Base-by-base conservation (phyloP, 768 basidiomycete genomes). In the Leccinum disarticulatum region DNA sequence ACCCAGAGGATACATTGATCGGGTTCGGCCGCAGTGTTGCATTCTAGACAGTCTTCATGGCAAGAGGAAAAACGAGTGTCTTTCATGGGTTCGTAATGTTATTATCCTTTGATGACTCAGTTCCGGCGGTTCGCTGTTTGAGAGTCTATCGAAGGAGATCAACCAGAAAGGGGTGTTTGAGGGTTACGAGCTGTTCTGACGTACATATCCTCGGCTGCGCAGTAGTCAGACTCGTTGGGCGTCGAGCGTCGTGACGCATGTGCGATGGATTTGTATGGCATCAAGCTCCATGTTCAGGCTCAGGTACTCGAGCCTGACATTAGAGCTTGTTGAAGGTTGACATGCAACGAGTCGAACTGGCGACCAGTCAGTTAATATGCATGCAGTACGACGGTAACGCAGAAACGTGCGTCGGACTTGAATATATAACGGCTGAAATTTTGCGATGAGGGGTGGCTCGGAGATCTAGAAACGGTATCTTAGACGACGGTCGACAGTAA, bases 301-400 rank as follows among this genome's bases (percentile, higher is more conserved):
- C n/a, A 46, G 19, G 19, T 11, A 19, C 5, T 46, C 19, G 3
- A 22, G 43, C 19, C 19, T 22, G 19, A 46, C n/a, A n/a, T 43
- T 43, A 35, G 43, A 57, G 11, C 30, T 13, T 51, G 38, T 3
- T 51, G n/a, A 55, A 52, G n/a, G 5, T 58, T 38, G 55, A 59
- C 22, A 28, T 50, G 33, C 27, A n/a, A 31, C 17, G 27, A 28
- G 6, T 58, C 43, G 43, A 19, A 19, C 38, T 58, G 25, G 31
- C 33, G 38, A 15, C n/a, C 41, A 52, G 19, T 22, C 1, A 35
- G 13, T 13, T 41, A 33, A 17, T 17, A 41, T 33, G 49, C 31
- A 47, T 51, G 33, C 43, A 27, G 49, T 9, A 19, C 27, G 28
- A 46, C 30, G 36, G 35, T 19, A 33, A 48, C 30, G 11, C 27